Base-by-base conservation (phyloP, 2,329 filamentous ascomycete genomes). In the Neonectria hederae region DNA sequence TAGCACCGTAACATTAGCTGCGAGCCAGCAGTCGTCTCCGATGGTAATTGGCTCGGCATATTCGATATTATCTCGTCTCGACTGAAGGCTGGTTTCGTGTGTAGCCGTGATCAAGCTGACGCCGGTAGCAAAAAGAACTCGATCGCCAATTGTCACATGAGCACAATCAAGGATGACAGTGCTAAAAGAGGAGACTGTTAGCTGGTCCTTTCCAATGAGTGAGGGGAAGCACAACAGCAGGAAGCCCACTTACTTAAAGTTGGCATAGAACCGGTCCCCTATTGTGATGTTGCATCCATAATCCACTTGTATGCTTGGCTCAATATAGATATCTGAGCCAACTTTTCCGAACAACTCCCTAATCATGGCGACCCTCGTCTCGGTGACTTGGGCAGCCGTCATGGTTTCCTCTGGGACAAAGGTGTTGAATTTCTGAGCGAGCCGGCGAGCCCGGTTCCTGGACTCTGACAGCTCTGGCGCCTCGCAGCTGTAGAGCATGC, bases 21-120 rank as follows among this genome's bases (percentile, higher is more conserved):
- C 92, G 28, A 95, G 78, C 92, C 92, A 93, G 78, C 92, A 92
- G 80, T 97, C 93, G 68, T 94, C 90, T 0, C 90, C 92, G 57
- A 97, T 88, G 32, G 82, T 85, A 65, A 97, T 92, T 11, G 91
- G 87, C 17, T 49, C 46, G 26, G 46, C 46, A 14, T 49, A 49
- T 9, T 49, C 46, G 8, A 49, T 30, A 10, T 49, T 49, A 7
- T 49, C 46, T n/a, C 46, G n/a, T 19, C 46, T 49, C 4, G 46
- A 49, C n/a, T 49, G 46, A 7, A 49, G 46, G 28, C 46, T 32
- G 14, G 46, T 49, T n/a, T 49, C 46, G 17, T 49, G 46, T 26
- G 46, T 49, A 10, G 46, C 46, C 5, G 46, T 49, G 5, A 49
- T 30, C 17, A 49, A 11, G n/a, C 46, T 40, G 22, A 66, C 65